phyloP scores from a whole-genome alignment of 75 land plant genomes.

The Pinus tabuliformis region DNA sequence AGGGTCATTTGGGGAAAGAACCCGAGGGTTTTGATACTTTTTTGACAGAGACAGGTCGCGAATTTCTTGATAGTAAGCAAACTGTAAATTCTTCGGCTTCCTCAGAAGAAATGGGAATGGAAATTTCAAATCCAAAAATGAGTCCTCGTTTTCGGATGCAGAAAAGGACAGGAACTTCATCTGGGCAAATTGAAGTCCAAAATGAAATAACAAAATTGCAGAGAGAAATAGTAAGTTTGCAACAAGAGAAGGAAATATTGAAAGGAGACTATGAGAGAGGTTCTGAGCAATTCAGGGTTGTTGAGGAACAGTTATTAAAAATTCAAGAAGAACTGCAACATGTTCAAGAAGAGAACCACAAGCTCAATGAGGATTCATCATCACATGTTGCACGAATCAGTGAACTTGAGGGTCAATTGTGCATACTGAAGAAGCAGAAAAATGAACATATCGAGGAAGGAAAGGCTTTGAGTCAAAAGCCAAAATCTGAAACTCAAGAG shows the following conservation, averaged over 20 bases:
- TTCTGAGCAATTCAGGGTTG: neutral
- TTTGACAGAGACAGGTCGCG: neutral
- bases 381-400: neutral
- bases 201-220: neutral
- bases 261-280: conserved; percentile 6
- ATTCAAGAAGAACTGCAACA: conserved; percentile 9
- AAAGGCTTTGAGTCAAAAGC: neutral
- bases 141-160: neutral
- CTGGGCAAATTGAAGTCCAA: neutral
- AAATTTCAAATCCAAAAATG: neutral
- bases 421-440: neutral
- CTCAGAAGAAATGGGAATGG: conserved; percentile 6
- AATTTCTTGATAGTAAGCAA: neutral
- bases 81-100: neutral
- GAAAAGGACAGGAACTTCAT: neutral
- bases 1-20: neutral
- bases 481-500: conserved; percentile 7
- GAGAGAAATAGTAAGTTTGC: neutral
- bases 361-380: conserved; percentile 3
- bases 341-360: conserved; percentile 14
- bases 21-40: neutral
- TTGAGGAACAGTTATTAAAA: conserved; percentile 3
- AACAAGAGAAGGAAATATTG: neutral
- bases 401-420: conserved; percentile 13
- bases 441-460: neutral